Base-by-base conservation (phyloP, 345 rosid genomes). In the Nasturtium officinale region DNA sequence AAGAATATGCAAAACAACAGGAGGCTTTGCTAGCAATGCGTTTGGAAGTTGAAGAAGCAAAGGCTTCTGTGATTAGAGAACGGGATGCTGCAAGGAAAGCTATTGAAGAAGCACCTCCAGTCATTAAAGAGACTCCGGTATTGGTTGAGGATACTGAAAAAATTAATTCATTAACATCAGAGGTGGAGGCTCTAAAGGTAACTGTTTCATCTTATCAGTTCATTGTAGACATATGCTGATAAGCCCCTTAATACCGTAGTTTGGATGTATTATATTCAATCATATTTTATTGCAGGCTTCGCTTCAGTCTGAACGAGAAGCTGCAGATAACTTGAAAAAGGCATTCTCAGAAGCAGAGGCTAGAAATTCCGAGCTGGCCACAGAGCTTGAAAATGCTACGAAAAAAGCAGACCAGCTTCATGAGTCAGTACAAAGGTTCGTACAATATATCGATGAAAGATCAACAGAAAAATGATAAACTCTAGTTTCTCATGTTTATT, bases 21-120 rank as follows among this genome's bases (percentile, higher is more conserved):
- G 99, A 92, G 53, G 84, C 87, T 76, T 77, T 95, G 81, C 87
- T 81, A 74, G 85, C 87, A 66, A 80, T 86, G 90, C 91, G 87
- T 77, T 69, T 83, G 25, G 94, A 95, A 85, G 83, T 91, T 58
- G 96, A 91, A 78, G 96, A 91, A 80, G 96, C 96, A 81, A 91
- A 90, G 74, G 82, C 87, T 76, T 83, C 78, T 77, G 89, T 86
- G 18, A 77, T 90, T 53, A 88, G 85, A 83, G 97, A 87, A 71
- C 86, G 81, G 56, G 99, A 95, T 78, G 97, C 90, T 61, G 99
- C 97, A 78, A 80, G 77, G 69, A 91, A 89, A 79, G 98, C 97
- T 65, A 90, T 92, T 75, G 99, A 91, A 81, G 99, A 92, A 79
- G 92, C 99, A 63, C 98, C 99, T 67, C 98, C 98, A 42, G 74